A percentile compares a stretch with the other conserved stretches of the same genome.
Conservation (phyloP, 2,329 filamentous ascomycete genomes). For the Aspergillus chevalieri region DNA sequence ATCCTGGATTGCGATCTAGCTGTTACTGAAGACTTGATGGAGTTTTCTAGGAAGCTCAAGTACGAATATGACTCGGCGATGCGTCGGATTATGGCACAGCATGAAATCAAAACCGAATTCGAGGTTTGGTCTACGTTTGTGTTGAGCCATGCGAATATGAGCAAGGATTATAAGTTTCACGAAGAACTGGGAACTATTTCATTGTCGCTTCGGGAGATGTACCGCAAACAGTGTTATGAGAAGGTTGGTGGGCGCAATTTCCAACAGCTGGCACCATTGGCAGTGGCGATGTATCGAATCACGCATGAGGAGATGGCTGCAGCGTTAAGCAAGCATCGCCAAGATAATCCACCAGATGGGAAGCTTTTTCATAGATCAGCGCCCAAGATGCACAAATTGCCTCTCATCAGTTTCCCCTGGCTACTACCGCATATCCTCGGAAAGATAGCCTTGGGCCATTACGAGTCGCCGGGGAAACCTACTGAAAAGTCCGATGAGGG, state of each 20-base stretch:
- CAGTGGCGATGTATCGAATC: slow-evolving; percentile 81
- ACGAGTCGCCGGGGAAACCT: slow-evolving; percentile 16
- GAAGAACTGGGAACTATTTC: slow-evolving; percentile 73
- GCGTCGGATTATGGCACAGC: slow-evolving; percentile 74
- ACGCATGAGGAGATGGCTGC: slow-evolving; percentile 64
- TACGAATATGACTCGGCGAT: slow-evolving; percentile 69
- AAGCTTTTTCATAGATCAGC: slow-evolving; percentile 7
- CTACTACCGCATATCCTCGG: slow-evolving; percentile 70
- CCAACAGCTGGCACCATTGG: slow-evolving; percentile 60
- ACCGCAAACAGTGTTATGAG: slow-evolving; percentile 60
- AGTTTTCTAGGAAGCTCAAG: slow-evolving; percentile 63
- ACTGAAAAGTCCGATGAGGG: not conserved
- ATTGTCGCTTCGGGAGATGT: slow-evolving; percentile 60
- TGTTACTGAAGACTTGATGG: slow-evolving; percentile 50
- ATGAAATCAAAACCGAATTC: slow-evolving; percentile 79
- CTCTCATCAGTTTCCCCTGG: slow-evolving; percentile 92
- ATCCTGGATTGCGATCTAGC: slow-evolving; percentile 59
- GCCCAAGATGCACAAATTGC: slow-evolving; percentile 47
- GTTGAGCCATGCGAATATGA: slow-evolving; percentile 64
- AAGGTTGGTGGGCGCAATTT: slow-evolving; percentile 57
- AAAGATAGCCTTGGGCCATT: slow-evolving; percentile 53
- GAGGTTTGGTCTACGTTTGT: slow-evolving; percentile 88
- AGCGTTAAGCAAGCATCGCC: slow-evolving; percentile 49
- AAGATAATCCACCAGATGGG: slow-evolving; percentile 14
- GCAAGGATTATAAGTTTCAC: slow-evolving; percentile 75